Evolutionary conservation across 352 stramenopile species (phyloP).

Genomic region (Blastocystis sp.): DNA sequence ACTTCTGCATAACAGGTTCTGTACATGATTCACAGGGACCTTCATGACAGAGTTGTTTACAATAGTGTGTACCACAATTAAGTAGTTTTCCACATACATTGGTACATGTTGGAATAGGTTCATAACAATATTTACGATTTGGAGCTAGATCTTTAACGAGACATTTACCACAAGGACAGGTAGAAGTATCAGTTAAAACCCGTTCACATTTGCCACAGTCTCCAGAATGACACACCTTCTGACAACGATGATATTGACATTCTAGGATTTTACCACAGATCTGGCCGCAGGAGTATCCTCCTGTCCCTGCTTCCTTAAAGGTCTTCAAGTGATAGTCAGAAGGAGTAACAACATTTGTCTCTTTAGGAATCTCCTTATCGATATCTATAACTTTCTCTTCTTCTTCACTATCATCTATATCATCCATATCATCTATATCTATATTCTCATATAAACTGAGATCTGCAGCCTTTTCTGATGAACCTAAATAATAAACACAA

Average conservation of each 20-base stretch:
- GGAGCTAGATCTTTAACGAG: constrained; percentile 16
- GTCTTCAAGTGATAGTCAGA: background rate
- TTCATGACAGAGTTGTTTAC: constrained; percentile 18
- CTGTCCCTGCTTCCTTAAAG: constrained; percentile 25
- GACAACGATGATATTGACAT: constrained; percentile 28
- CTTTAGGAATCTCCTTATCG: background rate
- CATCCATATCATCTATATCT: background rate
- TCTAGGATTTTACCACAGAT: constrained; percentile 29
- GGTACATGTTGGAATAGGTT: constrained; percentile 35
- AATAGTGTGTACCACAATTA: constrained; percentile 25
- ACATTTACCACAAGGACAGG: constrained; percentile 25
- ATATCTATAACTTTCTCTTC: background rate
- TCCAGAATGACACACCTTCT: constrained; percentile 30
- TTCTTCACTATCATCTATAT: background rate
- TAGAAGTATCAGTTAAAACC: background rate
- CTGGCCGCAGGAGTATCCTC: constrained; percentile 25
- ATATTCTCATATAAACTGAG: no score
- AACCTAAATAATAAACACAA: no score
- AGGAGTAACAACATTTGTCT: background rate
- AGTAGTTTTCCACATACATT: constrained; percentile 36
- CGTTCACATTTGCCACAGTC: constrained; percentile 15
- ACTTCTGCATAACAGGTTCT: constrained; percentile 17
- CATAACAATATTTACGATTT: constrained; percentile 19
- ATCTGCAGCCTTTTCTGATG: no score
- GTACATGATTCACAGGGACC: constrained; percentile 21